Evolutionary conservation across 163 green algal genomes (phyloP).

Genomic region (Scenedesmus sp.): DNA sequence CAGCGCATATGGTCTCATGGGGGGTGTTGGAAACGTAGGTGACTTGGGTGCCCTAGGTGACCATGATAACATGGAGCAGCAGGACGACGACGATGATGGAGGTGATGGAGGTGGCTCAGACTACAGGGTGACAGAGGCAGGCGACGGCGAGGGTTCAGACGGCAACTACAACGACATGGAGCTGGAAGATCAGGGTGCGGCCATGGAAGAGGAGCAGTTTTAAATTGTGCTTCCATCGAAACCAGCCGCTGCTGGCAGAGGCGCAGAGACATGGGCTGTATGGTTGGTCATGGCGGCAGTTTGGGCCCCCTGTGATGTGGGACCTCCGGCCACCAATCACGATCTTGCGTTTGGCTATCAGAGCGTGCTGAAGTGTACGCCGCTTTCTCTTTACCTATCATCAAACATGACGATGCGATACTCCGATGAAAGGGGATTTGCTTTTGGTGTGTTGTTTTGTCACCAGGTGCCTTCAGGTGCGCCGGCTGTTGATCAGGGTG

Average conservation of each 20-base stretch:
- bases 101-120: conserved; percentile 5
- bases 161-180: conserved; percentile 4
- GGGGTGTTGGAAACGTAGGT: background rate
- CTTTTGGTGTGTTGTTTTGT: background rate
- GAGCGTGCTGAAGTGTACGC: background rate
- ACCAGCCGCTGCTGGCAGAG: background rate
- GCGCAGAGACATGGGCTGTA: background rate
- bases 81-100: background rate
- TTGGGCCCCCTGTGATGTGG: background rate
- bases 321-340: background rate
- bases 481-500: background rate
- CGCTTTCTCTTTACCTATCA: background rate
- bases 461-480: background rate
- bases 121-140: conserved; percentile 20
- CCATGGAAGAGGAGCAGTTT: background rate
- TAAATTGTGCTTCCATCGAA: background rate
- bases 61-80: background rate
- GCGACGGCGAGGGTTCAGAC: background rate
- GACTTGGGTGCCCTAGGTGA: background rate
- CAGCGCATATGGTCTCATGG: background rate
- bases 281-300: background rate
- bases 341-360: background rate
- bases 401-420: background rate
- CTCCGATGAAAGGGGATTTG: background rate
- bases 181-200: background rate